phyloP scores from a whole-genome alignment of 75 land plant species.

The Cryptomeria japonica region DNA sequence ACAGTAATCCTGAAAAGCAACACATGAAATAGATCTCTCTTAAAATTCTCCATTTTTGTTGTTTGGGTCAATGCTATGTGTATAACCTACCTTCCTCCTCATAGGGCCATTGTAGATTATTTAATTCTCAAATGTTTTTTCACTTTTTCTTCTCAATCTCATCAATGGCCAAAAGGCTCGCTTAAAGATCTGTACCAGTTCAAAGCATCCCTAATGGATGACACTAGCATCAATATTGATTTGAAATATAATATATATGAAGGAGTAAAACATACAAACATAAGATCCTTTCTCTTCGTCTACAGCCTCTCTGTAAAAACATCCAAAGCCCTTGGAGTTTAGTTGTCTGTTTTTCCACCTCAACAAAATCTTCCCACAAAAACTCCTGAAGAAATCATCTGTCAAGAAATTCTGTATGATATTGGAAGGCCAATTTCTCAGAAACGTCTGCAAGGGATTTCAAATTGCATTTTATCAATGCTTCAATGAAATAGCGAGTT shows the following conservation, averaged over 20 bases:
- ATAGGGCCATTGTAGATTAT: neutral
- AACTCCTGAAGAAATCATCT: neutral
- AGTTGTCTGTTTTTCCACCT: neutral
- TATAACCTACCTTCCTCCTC: neutral
- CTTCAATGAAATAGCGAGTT: conserved; percentile 70
- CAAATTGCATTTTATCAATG: conserved; percentile 71
- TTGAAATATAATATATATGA: neutral
- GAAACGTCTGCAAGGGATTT: conserved; percentile 63
- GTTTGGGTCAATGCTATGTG: neutral
- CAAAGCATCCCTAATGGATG: neutral
- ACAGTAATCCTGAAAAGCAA: neutral
- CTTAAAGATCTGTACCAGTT: neutral
- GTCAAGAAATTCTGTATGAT: conserved; percentile 8
- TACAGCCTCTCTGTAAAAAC: neutral
- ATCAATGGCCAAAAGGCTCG: neutral
- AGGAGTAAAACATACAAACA: neutral
- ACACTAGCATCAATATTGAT: neutral
- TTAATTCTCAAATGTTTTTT: neutral
- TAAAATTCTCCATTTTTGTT: neutral
- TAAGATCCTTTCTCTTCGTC: neutral
- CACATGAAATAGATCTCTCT: neutral
- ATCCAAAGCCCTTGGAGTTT: neutral
- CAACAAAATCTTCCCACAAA: neutral
- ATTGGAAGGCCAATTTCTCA: conserved; percentile 41
- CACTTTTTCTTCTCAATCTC: neutral